Evolutionary conservation across 106 monocot species (phyloP).

Genomic region (Acanthochlamys bracteata): DNA sequence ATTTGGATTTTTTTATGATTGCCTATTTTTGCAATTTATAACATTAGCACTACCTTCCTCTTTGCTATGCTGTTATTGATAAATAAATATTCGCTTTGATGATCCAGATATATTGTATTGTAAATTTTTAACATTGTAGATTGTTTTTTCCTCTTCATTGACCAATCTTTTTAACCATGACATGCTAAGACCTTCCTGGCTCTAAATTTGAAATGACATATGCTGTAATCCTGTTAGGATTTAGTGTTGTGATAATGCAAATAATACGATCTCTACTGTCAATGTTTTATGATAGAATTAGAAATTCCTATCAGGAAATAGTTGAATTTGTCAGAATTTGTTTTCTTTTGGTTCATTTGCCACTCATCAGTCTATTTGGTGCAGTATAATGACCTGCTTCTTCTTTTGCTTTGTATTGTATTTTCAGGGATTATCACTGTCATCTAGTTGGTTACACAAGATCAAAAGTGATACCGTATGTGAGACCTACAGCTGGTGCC

Average conservation of each 20-base stretch:
- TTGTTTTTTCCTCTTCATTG: too few species aligned
- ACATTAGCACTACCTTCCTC: too few species aligned
- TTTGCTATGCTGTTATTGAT: too few species aligned
- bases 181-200: too few species aligned
- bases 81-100: too few species aligned
- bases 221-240: not conserved
- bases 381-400: not conserved
- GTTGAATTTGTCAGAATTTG: not conserved
- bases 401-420: not conserved
- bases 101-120: too few species aligned
- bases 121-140: too few species aligned
- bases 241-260: not conserved
- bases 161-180: too few species aligned
- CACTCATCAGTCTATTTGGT: not conserved
- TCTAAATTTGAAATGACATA: too few species aligned
- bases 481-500: not conserved
- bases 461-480: not conserved
- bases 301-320: not conserved
- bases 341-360: not conserved
- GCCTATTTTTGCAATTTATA: not conserved
- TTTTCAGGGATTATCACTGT: slow-evolving; percentile 11
- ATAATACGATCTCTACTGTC: not conserved
- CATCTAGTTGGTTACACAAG: slow-evolving; percentile 8
- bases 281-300: too few species aligned
- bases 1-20: not conserved